Conservation (phyloP, 2,329 filamentous ascomycete species). For the Cladophialophora immunda region DNA sequence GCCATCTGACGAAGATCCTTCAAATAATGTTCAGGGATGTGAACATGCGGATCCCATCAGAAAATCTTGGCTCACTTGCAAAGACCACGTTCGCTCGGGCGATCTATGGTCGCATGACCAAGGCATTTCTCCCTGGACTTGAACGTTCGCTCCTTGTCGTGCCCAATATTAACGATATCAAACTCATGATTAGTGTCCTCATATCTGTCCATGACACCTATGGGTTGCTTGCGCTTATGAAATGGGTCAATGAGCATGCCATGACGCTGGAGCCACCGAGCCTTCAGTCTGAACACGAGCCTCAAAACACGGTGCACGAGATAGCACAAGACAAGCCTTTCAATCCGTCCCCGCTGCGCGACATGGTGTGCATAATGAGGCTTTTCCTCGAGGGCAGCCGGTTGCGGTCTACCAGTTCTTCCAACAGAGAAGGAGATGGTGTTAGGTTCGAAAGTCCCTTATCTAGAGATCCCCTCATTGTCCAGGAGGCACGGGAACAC, state of each 20-base stretch:
- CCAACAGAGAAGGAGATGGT: not conserved
- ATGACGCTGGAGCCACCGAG: conserved; percentile 38
- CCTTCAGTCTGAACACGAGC: conserved; percentile 3
- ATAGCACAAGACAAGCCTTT: not conserved
- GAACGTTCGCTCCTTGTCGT: conserved; percentile 21
- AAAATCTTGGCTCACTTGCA: conserved; percentile 19
- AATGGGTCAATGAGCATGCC: conserved; percentile 42
- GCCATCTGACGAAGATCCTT: conserved; percentile 20
- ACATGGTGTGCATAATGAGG: conserved; percentile 26
- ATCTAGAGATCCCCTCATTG: not conserved
- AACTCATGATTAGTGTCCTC: conserved; percentile 31
- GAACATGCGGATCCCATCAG: conserved; percentile 19
- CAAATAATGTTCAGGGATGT: conserved; percentile 18
- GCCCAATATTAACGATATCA: conserved; percentile 30
- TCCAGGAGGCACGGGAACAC: conserved; percentile 20
- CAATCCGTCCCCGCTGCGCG: conserved; percentile 15
- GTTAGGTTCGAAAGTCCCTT: conserved; percentile 27
- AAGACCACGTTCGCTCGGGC: conserved; percentile 28
- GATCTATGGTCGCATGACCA: conserved; percentile 24
- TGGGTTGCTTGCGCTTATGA: conserved; percentile 37
- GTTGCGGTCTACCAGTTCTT: not conserved
- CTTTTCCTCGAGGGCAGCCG: conserved; percentile 30
- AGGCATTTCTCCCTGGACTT: conserved; percentile 26
- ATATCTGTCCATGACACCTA: conserved; percentile 25
- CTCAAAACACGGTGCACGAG: conserved; percentile 1